Evolutionary conservation across 208 protist genomes (phyloP), one percentile per base, ranked within the genome.

Genomic region (Leptomonas pyrrhocoris): DNA sequence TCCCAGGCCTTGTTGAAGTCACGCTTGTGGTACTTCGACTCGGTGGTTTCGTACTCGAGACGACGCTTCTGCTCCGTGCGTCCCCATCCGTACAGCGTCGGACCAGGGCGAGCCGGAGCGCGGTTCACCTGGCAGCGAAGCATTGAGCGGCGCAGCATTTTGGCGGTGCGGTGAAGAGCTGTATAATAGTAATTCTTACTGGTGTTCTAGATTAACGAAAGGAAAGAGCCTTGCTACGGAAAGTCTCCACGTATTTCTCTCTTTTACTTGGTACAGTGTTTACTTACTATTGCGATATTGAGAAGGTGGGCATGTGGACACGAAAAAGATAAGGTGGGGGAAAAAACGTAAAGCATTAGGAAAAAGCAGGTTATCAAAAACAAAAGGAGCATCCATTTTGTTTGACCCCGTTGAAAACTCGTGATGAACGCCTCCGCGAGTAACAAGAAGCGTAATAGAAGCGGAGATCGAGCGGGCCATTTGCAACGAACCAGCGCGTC

Each of bases 1-100:
- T 96, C 92, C 92, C 92, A 96, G 51, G 79, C 82, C 79, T 94
- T 94, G 80, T 96, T 96, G 81, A 96, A 96, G 68, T 96, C 92
- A 56, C 92, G 88, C 78, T 94, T 94, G 82, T 93, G 86, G 76
- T 96, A 96, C 70, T 89, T 90, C 54, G 87, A 93, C 79, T 96
- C 89, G 27, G 88, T 86, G 19, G 92, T 78, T 80, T 96, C 92
- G 77, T 96, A 96, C 83, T 96, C 89, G 3, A 96, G 87, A 55
- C 92, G 92, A 51, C 92, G 84, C 83, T 96, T 96, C 79, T 96
- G 92, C 80, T 84, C 85, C 19, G 92, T 94, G 59, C 92, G 88
- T 7, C 92, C 92, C 92, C 92, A 96, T 51, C 92, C 92, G 75
- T 94, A 90, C 58, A 96, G 85, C 79, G 84, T 94, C 12, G 92